These are phyloP conservation scores for Globisporangium rhizosaccharum DNA, from an alignment of 352 stramenopile species.

Conservation along the genomic window DNA sequence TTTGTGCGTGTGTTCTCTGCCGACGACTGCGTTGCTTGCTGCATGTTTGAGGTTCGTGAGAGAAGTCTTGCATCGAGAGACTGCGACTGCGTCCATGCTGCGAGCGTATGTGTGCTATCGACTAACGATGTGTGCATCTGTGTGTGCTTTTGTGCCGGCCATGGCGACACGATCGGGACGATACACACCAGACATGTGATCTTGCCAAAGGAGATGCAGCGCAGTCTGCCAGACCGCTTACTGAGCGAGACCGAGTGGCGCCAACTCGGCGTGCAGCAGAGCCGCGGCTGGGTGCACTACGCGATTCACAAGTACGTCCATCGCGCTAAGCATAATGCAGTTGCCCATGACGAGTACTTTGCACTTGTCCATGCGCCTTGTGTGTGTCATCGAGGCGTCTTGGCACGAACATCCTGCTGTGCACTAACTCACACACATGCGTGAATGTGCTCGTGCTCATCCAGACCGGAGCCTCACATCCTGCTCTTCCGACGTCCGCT, in stretches of 20 bases:
- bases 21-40: neutral
- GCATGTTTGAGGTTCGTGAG: no score
- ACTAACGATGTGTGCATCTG: neutral
- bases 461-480: constrained; percentile 97
- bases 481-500: constrained; percentile 97
- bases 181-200: constrained; percentile 96
- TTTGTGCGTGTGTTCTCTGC: neutral
- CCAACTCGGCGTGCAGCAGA: constrained; percentile 96
- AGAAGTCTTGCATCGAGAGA: no score
- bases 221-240: constrained; percentile 93
- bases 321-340: neutral
- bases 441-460: neutral
- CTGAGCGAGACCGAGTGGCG: constrained; percentile 97
- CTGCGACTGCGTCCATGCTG: neutral
- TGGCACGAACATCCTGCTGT: neutral
- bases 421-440: neutral
- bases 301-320: constrained; percentile 94
- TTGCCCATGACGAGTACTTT: neutral
- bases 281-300: constrained; percentile 98
- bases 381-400: neutral
- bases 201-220: constrained; percentile 97
- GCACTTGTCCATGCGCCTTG: no score
- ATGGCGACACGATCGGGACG: neutral
- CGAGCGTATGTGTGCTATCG: neutral
- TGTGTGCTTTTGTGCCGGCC: neutral